Percentiles rank a stretch among this genome's conserved stretches.
Evolutionary conservation across 2,329 filamentous ascomycete species (phyloP).

Genomic region (Xylaria polymorpha): DNA sequence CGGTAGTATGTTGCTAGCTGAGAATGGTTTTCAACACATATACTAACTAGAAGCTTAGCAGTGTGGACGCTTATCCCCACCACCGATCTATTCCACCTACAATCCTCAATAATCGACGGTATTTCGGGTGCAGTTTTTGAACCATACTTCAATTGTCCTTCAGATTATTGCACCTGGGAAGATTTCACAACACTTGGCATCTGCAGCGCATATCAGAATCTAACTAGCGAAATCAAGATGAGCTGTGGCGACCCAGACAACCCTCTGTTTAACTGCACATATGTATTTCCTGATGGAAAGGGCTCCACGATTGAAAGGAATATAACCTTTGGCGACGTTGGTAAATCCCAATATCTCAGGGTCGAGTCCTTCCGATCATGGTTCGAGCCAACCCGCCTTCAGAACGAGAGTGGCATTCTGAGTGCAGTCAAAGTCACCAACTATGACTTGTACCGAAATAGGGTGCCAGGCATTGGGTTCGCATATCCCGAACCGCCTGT

Average conservation of each 20-base stretch:
- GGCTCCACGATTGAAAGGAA: background rate
- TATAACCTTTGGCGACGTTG: background rate
- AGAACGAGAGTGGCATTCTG: background rate
- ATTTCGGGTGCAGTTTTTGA: no score
- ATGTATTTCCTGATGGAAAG: background rate
- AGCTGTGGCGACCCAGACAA: background rate
- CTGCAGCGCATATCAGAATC: background rate
- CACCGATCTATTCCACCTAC: no score
- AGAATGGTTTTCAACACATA: no score
- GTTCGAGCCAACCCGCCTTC: background rate
- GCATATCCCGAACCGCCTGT: background rate
- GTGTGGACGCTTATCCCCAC: no score
- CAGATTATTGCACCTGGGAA: no score
- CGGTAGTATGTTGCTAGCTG: no score
- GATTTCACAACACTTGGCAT: background rate
- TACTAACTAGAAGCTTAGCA: no score
- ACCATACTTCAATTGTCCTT: no score
- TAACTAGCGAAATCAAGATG: background rate
- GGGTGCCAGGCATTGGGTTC: background rate
- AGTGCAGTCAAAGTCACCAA: conserved; percentile 7
- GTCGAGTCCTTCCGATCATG: background rate
- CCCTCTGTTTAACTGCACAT: background rate
- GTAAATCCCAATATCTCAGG: background rate
- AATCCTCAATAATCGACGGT: no score
- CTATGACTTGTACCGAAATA: background rate